Evolutionary conservation across 768 basidiomycete genomes (phyloP).

Genomic region (Podaxis carcinomalis): DNA sequence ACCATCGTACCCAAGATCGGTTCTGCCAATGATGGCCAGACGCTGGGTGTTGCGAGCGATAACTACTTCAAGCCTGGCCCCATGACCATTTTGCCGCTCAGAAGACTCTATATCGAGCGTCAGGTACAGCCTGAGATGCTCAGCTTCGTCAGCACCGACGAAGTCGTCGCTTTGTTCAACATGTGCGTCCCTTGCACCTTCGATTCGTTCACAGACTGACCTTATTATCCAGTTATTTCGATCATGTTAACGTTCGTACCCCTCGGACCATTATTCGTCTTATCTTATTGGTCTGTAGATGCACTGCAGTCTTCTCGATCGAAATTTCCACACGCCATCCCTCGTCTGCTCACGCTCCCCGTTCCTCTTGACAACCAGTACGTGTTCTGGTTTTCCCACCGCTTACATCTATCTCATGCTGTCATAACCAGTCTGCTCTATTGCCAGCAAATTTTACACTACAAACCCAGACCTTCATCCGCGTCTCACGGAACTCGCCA

Average conservation of each 20-base stretch:
- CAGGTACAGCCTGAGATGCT: constrained; percentile 94
- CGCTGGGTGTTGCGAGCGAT: constrained; percentile 77
- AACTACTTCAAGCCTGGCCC: constrained; percentile 94
- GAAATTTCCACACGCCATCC: constrained; percentile 88
- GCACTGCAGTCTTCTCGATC: constrained; percentile 79
- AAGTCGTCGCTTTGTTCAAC: constrained; percentile 87
- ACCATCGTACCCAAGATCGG: constrained; percentile 20
- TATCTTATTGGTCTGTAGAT: constrained; percentile 36
- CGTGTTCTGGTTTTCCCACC: constrained; percentile 23
- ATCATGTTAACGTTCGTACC: constrained; percentile 64
- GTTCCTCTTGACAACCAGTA: constrained; percentile 86
- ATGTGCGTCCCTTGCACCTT: constrained; percentile 53
- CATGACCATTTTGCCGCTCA: constrained; percentile 82
- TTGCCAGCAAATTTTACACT: constrained; percentile 86
- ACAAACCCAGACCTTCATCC: constrained; percentile 78
- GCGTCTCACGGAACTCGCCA: constrained; percentile 75
- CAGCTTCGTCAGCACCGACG: constrained; percentile 80
- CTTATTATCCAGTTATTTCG: constrained; percentile 55
- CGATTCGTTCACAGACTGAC: constrained; percentile 11
- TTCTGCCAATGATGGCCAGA: constrained; percentile 35
- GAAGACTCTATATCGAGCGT: constrained; percentile 80
- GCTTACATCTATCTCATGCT: constrained; percentile 2
- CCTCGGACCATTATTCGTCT: constrained; percentile 6
- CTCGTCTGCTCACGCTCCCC: constrained; percentile 93
- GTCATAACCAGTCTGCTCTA: constrained; percentile 76